Evolutionary conservation across 345 rosid genomes (phyloP).

Genomic region (Boechera retrofracta): DNA sequence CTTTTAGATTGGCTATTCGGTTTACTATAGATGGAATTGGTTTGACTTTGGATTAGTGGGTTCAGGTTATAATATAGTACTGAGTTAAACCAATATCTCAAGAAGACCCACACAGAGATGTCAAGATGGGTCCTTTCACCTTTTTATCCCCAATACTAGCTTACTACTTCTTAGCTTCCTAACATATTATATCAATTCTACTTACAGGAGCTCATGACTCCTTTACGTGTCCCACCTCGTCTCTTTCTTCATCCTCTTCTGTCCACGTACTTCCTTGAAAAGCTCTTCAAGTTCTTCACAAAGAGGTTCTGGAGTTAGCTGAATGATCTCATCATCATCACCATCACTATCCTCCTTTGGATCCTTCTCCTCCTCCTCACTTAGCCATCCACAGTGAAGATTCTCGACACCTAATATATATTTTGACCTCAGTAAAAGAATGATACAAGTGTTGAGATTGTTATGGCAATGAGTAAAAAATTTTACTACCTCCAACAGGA

Average conservation of each 20-base stretch:
- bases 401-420: constrained; percentile 1
- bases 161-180: constrained; percentile 9
- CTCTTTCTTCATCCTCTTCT: constrained; percentile 12
- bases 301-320: constrained; percentile 50
- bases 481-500: constrained; percentile 13
- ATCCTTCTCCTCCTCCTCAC: not conserved
- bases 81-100: not conserved
- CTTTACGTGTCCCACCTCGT: constrained; percentile 24
- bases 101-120: constrained; percentile 23
- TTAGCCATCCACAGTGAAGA: constrained; percentile 31
- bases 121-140: not conserved
- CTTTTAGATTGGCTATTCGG: not conserved
- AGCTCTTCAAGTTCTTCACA: constrained; percentile 45
- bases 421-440: not conserved
- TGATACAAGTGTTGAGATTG: not conserved
- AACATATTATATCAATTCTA: constrained; percentile 3
- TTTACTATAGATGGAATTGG: not conserved
- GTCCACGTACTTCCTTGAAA: not conserved
- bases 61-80: not conserved
- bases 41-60: not conserved
- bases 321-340: constrained; percentile 46
- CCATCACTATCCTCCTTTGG: constrained; percentile 35
- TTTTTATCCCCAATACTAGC: not conserved
- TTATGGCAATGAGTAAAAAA: constrained; percentile 9
- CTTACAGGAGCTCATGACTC: constrained; percentile 19